phyloP scores from a whole-genome alignment of 768 basidiomycete genomes.

The Lepiota brunneoincarnata region DNA sequence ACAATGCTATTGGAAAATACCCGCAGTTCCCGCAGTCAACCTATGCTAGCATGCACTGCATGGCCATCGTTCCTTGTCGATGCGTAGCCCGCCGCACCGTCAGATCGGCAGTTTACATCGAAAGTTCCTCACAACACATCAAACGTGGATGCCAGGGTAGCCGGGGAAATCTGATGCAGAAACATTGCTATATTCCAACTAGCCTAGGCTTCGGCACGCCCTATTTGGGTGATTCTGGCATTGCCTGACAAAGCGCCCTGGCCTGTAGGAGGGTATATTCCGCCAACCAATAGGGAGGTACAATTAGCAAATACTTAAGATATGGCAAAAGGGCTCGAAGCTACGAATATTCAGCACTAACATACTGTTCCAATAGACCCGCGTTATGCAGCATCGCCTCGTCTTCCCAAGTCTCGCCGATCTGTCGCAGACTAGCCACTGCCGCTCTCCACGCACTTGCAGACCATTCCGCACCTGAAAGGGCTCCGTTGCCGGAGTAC shows the following conservation, averaged over 20 bases:
- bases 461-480: conserved; percentile 76
- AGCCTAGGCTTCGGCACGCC: too few species aligned
- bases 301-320: too few species aligned
- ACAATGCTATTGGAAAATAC: too few species aligned
- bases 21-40: not conserved
- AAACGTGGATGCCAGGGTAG: too few species aligned
- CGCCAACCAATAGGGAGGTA: not conserved
- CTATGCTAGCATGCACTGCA: not conserved
- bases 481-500: conserved; percentile 45
- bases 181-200: not conserved
- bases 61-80: too few species aligned
- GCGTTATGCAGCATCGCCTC: conserved; percentile 50
- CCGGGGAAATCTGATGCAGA: not conserved
- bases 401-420: conserved; percentile 55
- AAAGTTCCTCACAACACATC: not conserved
- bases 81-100: too few species aligned
- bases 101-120: not conserved
- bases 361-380: conserved; percentile 43
- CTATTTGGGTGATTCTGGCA: too few species aligned
- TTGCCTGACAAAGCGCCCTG: too few species aligned
- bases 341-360: conserved; percentile 22
- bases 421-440: conserved; percentile 39
- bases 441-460: conserved; percentile 62
- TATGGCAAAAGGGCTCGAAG: not conserved
- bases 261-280: too few species aligned